A percentile compares a stretch with the other conserved stretches of the same genome.
phyloP scores from a whole-genome alignment of 2,329 filamentous ascomycete species.

The Fusarium tricinctum region DNA sequence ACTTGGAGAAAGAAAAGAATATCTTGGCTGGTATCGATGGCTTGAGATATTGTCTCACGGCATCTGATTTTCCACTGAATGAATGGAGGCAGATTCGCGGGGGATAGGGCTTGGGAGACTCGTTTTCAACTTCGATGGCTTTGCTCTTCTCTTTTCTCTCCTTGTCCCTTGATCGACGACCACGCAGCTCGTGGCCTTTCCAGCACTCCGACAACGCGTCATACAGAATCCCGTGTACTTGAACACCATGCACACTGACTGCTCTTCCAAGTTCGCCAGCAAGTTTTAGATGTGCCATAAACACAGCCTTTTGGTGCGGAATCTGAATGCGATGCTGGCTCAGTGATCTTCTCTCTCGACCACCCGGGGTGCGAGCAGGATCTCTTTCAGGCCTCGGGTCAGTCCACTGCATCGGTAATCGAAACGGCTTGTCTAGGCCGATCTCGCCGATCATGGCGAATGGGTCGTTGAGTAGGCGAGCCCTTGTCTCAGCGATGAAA shows the following conservation, averaged over 20 bases:
- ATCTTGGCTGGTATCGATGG: constrained; percentile 78
- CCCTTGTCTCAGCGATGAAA: constrained; percentile 68
- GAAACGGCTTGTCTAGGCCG: constrained; percentile 79
- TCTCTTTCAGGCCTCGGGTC: constrained; percentile 30
- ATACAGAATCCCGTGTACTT: constrained; percentile 77
- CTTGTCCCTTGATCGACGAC: constrained; percentile 60
- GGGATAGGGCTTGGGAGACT: constrained; percentile 68
- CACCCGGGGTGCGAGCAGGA: constrained; percentile 69
- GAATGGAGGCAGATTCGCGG: constrained; percentile 91
- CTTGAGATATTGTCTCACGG: constrained; percentile 81
- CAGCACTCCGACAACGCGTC: constrained; percentile 71
- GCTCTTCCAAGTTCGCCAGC: constrained; percentile 75
- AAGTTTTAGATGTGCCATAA: constrained; percentile 74
- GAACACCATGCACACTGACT: constrained; percentile 78
- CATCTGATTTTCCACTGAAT: constrained; percentile 81
- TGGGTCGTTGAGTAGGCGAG: constrained; percentile 68
- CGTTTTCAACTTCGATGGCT: constrained; percentile 50
- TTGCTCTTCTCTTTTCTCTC: constrained; percentile 26
- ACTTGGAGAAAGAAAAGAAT: constrained; percentile 87
- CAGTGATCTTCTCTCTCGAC: constrained; percentile 75
- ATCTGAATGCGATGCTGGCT: constrained; percentile 75
- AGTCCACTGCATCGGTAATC: constrained; percentile 72
- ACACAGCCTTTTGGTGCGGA: constrained; percentile 73
- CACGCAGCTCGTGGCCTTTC: constrained; percentile 74
- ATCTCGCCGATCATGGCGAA: constrained; percentile 79